phyloP scores from a whole-genome alignment of 164 flowering plant genomes.

The Dillenia suffruticosa region DNA sequence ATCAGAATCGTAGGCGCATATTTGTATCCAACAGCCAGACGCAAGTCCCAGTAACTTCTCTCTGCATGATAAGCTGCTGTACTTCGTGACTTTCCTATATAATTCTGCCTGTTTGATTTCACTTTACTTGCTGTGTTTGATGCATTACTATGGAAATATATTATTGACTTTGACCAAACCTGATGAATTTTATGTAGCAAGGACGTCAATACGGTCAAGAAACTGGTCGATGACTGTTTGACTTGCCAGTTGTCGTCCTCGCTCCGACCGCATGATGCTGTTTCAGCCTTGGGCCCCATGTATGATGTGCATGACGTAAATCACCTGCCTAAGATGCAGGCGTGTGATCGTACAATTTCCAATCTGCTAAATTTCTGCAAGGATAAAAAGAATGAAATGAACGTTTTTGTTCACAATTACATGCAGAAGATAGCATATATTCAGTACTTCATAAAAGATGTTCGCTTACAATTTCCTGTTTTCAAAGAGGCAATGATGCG shows the following conservation, averaged over 20 bases:
- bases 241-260: slow-evolving; percentile 74
- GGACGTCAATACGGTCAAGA: slow-evolving; percentile 93
- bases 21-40: too few species aligned
- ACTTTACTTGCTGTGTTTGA: too few species aligned
- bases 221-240: slow-evolving; percentile 84
- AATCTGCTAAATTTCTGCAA: slow-evolving; percentile 63
- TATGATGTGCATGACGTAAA: slow-evolving; percentile 89
- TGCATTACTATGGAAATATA: not conserved
- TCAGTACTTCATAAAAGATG: slow-evolving; percentile 68
- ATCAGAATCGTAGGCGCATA: too few species aligned
- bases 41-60: too few species aligned
- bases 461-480: slow-evolving; percentile 81
- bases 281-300: slow-evolving; percentile 99
- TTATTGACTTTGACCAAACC: not conserved
- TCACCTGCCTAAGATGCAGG: slow-evolving; percentile 83
- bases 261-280: slow-evolving; percentile 98
- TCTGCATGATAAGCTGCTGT: too few species aligned
- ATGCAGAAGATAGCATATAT: slow-evolving; percentile 83
- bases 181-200: slow-evolving; percentile 56
- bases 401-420: slow-evolving; percentile 67
- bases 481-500: slow-evolving; percentile 86
- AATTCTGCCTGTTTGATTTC: too few species aligned
- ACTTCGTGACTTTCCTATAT: too few species aligned
- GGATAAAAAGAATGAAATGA: slow-evolving; percentile 89
- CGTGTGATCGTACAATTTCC: slow-evolving; percentile 58